Conservation (phyloP, 257 asterid genomes). For the Scutellaria baicalensis region DNA sequence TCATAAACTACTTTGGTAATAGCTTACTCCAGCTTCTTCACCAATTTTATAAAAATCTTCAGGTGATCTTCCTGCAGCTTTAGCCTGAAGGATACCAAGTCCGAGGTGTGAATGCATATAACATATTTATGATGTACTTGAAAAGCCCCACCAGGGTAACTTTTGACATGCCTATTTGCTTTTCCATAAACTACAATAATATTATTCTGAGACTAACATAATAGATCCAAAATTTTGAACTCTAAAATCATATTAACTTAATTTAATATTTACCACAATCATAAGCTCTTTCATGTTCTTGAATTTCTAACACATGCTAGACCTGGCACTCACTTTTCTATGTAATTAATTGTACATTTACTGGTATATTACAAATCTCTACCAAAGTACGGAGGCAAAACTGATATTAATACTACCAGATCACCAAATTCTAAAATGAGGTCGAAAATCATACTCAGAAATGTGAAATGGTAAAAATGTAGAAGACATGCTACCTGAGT, state of each 20-base stretch:
- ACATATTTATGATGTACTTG: slow-evolving; percentile 5
- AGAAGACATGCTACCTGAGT: slow-evolving; percentile 45
- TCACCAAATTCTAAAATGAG: slow-evolving; percentile 4
- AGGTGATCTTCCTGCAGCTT: slow-evolving; percentile 80
- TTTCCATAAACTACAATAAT: slow-evolving; percentile 2
- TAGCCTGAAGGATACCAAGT: slow-evolving; percentile 54
- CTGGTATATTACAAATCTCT: neutral
- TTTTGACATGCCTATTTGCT: neutral
- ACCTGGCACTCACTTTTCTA: neutral
- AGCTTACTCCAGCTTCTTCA: slow-evolving; percentile 70
- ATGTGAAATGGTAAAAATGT: neutral
- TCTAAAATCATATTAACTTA: neutral
- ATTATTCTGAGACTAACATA: neutral
- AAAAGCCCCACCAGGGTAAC: neutral
- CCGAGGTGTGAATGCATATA: slow-evolving; percentile 8
- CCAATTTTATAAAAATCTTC: slow-evolving; percentile 61
- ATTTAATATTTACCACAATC: neutral
- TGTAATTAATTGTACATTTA: neutral
- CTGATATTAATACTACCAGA: neutral
- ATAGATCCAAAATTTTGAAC: neutral
- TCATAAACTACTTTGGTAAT: slow-evolving; percentile 1
- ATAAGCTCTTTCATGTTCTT: slow-evolving; percentile 11
- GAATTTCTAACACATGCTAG: slow-evolving; percentile 6
- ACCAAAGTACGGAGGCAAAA: neutral
- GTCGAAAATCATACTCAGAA: neutral